Base-by-base conservation (phyloP, 352 stramenopile species). In the Achlya hypogyna region DNA sequence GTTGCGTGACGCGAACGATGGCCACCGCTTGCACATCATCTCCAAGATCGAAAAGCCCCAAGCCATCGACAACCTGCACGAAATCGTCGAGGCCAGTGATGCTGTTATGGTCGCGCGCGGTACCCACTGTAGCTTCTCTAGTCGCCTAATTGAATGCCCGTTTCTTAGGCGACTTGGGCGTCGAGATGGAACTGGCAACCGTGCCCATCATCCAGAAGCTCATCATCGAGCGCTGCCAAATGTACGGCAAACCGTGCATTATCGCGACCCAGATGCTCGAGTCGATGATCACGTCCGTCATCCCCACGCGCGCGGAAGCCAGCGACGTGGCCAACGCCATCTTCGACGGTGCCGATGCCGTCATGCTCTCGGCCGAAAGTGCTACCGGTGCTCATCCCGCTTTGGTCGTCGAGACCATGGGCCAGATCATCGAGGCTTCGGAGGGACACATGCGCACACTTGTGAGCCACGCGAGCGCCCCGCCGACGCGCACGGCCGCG, bases 221-320 rank as follows among this genome's bases (percentile, higher is more conserved):
- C 28, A 96, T 96, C 70, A 91, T 96, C 72, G 76, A 91, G 59
- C 79, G 75, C 56, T 96, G 84, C 62, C 77, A 85, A 18, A 69
- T 74, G 23, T 63, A 77, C 53, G 90, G 88, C 53, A 92, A 89
- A 69, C 86, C 86, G 31, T 87, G 93, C 29, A 79, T 96, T 31
- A 83, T 94, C 10, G 86, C 86, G 6, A 96, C 88, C 23, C 83
- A 91, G 70, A 93, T 95, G 86, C 72, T 95, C 51, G 84, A 95
- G 62, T 78, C 63, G 53, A 94, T 96, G 88, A 94, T 95, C 74
- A 75, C 77, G 29, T 77, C 69, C 63, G 82, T 82, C 2, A 92
- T 84, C n/a, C 84, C 85, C 5, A 93, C 85, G n/a, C 75, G 84
- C 45, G 85, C 87, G 9, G 84, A 93, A 72, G 80, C 81, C 14